Base-by-base conservation (phyloP, 108 stramenopile genomes). In the Seminavis robusta region DNA sequence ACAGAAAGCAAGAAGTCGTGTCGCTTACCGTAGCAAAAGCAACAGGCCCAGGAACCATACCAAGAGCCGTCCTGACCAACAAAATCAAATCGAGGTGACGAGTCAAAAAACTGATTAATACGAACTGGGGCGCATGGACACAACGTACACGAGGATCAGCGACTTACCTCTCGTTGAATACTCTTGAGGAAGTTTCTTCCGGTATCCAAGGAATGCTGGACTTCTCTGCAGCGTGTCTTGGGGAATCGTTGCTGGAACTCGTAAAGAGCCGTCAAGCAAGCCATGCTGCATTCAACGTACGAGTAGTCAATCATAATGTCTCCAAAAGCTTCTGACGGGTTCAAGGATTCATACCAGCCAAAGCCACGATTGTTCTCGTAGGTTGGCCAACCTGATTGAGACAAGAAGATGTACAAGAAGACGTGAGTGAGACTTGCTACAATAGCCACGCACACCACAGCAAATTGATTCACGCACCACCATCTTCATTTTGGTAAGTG, bases 301-400 rank as follows among this genome's bases (percentile, higher is more conserved):
- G 95, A 95, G 64, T 99, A 99, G 59, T 99, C 98, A 63, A 99
- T 98, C 98, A 99, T 99, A 62, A 99, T 99, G 61, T 98, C 96
- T 9, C 98, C 98, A 66, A 99, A 99, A 0, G 95, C 97, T 61
- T 99, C 96, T 30, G 85, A 85, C 2, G 98, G 98, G 77, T 99
- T 99, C 41, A 99, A 77, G 40, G 73, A 55, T 79, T 99, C 98
- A 61, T 95, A 98, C 93, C 94, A 97, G 24, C 89, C 84, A 73
- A 86, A 94, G 17, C 98, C 98, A 39, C 98, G 86, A 62, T 94
- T 97, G 66, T 96, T 98, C 76, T 99, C 98, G 65, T 99, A 99
- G 25, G 98, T 98, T 4, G 98, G 95, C 88, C 90, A 99, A 5
- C 98, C 71, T n/a, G n/a, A n/a, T n/a, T n/a, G n/a, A n/a, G n/a